Evolutionary conservation across 192 early-diverging fungal species (phyloP), one percentile per base, ranked within the genome.

Genomic region (Chytriomyces sp.): DNA sequence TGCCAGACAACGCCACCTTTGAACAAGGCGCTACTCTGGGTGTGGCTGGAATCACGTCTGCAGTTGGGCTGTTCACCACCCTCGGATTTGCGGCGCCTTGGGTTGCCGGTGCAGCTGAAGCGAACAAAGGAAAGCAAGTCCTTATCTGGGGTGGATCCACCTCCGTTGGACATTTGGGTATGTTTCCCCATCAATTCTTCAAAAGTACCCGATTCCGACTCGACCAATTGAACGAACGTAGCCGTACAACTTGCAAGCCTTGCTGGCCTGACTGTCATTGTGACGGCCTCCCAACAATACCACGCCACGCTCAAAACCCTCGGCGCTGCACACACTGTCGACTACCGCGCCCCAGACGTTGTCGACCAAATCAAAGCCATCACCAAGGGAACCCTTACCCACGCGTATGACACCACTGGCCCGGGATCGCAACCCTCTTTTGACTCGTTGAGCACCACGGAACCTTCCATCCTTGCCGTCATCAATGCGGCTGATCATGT

Each of bases 141-240:
- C 69, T 78, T 6, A 59, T 78, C 18, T 78, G 77, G 77, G 77
- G 77, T 20, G 77, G 73, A 23, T 16, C 53, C 16, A 53, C 68
- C 20, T 62, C 53, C 0, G 68, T 72, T 5, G 77, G 77, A 3
- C 67, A 71, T 43, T 16, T 70, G 45, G 70, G 70, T 72, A 35
- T 23, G 70, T 23, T 23, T 72, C 23, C n/a, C 46, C 20, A 60
- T 62, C 45, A 48, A 0, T 45, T 5, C 46, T 28, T 64, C 5
- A 6, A 18, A 47, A 43, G 0, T 69, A 5, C 3, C 5, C 16
- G 5, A n/a, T 69, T 49, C 5, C 6, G 3, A 28, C n/a, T n/a
- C n/a, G n/a, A n/a, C n/a, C n/a, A n/a, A n/a, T n/a, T 69, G 5
- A 5, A 5, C 20, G 16, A 23, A 20, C 20, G 5, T n/a, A 62